Evolutionary conservation across 257 asterid species (phyloP).

Genomic region (Mentha longifolia): DNA sequence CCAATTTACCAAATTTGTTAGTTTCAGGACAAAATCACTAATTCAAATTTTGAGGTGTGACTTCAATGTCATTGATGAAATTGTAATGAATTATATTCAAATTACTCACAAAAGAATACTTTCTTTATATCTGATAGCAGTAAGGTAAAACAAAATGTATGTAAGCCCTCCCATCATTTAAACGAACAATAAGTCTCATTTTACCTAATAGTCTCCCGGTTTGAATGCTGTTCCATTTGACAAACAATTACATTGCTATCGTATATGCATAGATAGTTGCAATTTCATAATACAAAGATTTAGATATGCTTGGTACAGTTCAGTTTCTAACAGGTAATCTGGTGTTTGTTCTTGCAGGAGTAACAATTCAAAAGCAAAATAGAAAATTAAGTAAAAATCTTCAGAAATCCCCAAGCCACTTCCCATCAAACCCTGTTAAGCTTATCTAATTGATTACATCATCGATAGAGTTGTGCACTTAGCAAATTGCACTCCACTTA

Average conservation of each 20-base stretch:
- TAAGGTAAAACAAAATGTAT: neutral
- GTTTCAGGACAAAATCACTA: neutral
- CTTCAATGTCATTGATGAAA: neutral
- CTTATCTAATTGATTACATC: neutral
- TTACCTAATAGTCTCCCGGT: neutral
- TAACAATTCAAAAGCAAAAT: neutral
- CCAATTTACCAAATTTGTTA: neutral
- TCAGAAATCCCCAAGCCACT: slow-evolving; percentile 4
- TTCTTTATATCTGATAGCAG: neutral
- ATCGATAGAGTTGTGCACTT: no score
- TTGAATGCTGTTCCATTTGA: neutral
- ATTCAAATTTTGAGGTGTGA: neutral
- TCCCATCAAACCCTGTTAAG: neutral
- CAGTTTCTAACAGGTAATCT: slow-evolving; percentile 7
- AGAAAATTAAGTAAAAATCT: slow-evolving; percentile 25
- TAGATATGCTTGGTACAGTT: neutral
- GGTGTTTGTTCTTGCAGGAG: neutral
- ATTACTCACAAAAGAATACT: slow-evolving; percentile 11
- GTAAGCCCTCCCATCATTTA: neutral
- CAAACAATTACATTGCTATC: neutral
- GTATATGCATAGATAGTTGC: neutral
- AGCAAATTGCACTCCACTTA: slow-evolving; percentile 3
- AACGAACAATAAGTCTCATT: slow-evolving; percentile 6
- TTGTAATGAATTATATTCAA: slow-evolving; percentile 5
- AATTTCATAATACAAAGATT: neutral